Evolutionary conservation across 768 basidiomycete species (phyloP), one percentile per base, ranked within the genome.

Genomic region (Amanita muscaria): DNA sequence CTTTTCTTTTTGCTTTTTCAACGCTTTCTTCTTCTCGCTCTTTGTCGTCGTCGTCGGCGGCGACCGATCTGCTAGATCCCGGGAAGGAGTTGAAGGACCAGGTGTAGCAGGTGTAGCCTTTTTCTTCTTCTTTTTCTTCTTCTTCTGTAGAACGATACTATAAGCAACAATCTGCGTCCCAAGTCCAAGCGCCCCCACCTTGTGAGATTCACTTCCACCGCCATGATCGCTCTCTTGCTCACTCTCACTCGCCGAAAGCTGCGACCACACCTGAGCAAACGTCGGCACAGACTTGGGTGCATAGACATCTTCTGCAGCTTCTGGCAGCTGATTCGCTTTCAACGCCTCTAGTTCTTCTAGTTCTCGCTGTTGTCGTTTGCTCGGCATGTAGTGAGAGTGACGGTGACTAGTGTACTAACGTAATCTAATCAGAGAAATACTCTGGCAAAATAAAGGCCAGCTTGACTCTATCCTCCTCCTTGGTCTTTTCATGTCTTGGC

Each of bases 351-450:
- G 74, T 51, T 93, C 88, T 48, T 91, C 88, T 18, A 80, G 71
- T 55, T 90, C 88, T 36, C 90, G 68, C 56, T 92, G 87, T 60
- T 91, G 89, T 38, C 91, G 73, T 63, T 89, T 93, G 63, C 78
- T 92, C n/a, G n/a, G n/a, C n/a, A n/a, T n/a, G n/a, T n/a, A n/a
- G n/a, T n/a, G n/a, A n/a, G n/a, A n/a, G n/a, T n/a, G n/a, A n/a
- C n/a, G n/a, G n/a, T n/a, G n/a, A n/a, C n/a, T n/a, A n/a, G n/a
- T n/a, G n/a, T n/a, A n/a, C n/a, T n/a, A n/a, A n/a, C n/a, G n/a
- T n/a, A 29, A 19, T 48, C 31, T 54, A 53, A 2, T 42, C 56
- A 34, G 36, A 40, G 54, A 90, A 91, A 60, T 92, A 90, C 30
- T 77, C 70, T 0, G 90, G 89, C 4, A 93, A 69, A 51, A 96